Evolutionary conservation across 306 rosid genomes (phyloP).

Genomic region (Acmispon strigosus): DNA sequence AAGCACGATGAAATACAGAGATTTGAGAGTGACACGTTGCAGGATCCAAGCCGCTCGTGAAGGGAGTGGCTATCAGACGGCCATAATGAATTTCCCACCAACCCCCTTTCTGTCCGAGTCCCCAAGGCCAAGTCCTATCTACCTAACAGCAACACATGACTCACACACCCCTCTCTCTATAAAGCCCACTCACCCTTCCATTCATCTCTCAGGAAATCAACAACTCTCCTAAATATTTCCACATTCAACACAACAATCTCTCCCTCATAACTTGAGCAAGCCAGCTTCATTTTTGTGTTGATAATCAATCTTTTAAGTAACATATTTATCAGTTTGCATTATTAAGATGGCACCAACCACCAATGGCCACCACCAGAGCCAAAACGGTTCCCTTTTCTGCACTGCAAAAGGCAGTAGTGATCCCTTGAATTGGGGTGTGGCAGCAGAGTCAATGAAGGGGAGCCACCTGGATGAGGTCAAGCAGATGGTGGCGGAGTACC

Average conservation of each 20-base stretch:
- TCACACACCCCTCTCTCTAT: constrained; percentile 16
- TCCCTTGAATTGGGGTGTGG: constrained; percentile 57
- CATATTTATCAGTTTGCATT: neutral
- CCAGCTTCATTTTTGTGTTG: too few relatives aligned
- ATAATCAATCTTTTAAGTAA: neutral
- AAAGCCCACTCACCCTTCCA: neutral
- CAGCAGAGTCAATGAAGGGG: constrained; percentile 55
- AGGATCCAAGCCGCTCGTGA: neutral
- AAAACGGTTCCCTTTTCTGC: constrained; percentile 34
- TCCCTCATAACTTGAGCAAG: neutral
- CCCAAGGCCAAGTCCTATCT: constrained; percentile 43
- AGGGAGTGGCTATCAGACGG: neutral
- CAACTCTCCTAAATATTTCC: neutral
- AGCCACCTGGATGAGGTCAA: constrained; percentile 28
- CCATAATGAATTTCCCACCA: constrained; percentile 21
- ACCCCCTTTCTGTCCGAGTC: constrained; percentile 22
- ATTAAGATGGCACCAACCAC: constrained; percentile 29
- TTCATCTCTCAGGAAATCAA: constrained; percentile 22
- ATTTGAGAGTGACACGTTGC: constrained; percentile 16
- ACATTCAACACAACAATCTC: neutral
- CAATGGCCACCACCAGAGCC: constrained; percentile 23
- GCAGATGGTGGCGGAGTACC: too few relatives aligned
- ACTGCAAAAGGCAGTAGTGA: constrained; percentile 22
- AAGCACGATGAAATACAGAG: too few relatives aligned
- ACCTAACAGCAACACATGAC: constrained; percentile 11